Base-by-base conservation (phyloP, 352 stramenopile species). In the Phytophthora vignae region DNA sequence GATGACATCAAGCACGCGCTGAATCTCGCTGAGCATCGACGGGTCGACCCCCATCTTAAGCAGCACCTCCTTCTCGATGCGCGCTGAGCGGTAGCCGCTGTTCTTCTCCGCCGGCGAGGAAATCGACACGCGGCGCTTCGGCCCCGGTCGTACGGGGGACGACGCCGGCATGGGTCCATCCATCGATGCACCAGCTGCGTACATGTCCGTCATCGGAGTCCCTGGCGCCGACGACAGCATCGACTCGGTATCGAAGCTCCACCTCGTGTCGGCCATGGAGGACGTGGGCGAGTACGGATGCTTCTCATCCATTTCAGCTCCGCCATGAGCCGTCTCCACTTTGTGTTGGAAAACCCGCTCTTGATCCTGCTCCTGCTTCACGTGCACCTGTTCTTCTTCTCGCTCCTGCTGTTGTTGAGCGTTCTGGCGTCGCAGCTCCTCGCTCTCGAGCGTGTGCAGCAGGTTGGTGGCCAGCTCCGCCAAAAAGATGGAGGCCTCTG, bases 31-130 rank as follows among this genome's bases (percentile, higher is more conserved):
- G n/a, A 93, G 77, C 85, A 93, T 89, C 29, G 81, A 82, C 44
- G 84, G 79, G 40, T 88, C 82, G 25, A 93, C 84, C 14, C 84
- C 85, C 82, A 93, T 90, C 54, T 85, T 87, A 5, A 91, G 70
- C 61, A 93, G 67, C 53, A 93, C 85, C 58, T 90, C 82, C 60
- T 90, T 91, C 64, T 93, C 85, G 27, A 93, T 93, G 15, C 84
- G 83, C 10, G 82, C 85, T 11, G 85, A 93, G 11, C 84, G 83
- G 8, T 76, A 77, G 60, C 63, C 72, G 64, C 49, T 78, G 36
- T 66, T 76, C 33, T 67, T 84, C 55, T 85, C 76, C 42, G 62
- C 57, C 8, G 55, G 70, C 14, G 64, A 56, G 22, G 65, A 67
- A 17, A 60, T 55, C 7, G 60, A 61, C 11, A 57, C 60, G 27